phyloP scores from a whole-genome alignment of 208 protist species.

The Acanthamoeba culbertsoni region DNA sequence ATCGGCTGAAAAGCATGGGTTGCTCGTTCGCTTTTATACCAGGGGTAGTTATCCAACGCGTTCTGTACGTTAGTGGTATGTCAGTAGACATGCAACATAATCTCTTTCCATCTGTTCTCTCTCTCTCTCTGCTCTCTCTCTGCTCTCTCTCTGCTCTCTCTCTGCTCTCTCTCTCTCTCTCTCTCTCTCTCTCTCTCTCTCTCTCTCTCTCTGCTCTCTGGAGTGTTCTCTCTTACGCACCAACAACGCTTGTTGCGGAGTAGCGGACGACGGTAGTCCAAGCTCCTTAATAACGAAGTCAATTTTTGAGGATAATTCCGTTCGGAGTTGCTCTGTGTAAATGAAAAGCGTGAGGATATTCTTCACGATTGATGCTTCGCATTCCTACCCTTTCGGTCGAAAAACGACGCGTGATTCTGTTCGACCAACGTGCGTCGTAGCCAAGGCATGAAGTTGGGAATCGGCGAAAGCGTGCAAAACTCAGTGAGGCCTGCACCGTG shows the following conservation, averaged over 20 bases:
- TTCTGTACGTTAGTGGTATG: background rate
- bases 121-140: too few species aligned
- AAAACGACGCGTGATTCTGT: background rate
- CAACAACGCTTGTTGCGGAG: background rate
- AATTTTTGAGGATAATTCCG: background rate
- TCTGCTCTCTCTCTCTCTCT: background rate
- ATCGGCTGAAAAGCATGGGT: background rate
- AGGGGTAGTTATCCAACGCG: background rate
- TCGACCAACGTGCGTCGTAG: background rate
- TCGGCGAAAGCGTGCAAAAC: constrained; percentile 65
- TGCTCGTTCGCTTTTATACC: background rate
- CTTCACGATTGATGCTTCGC: too few species aligned
- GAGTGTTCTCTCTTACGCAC: background rate
- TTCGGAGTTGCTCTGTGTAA: background rate
- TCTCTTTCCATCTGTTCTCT: background rate
- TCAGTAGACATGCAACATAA: background rate
- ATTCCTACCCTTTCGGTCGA: background rate
- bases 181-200: too few species aligned
- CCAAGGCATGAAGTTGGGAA: constrained; percentile 58
- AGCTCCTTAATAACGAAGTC: background rate
- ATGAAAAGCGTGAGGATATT: background rate
- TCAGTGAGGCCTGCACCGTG: background rate
- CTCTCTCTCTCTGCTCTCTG: too few species aligned
- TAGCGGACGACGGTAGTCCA: background rate
- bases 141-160: too few species aligned